Conservation (phyloP, 2,329 filamentous ascomycete genomes). For the Colletotrichum sidae region DNA sequence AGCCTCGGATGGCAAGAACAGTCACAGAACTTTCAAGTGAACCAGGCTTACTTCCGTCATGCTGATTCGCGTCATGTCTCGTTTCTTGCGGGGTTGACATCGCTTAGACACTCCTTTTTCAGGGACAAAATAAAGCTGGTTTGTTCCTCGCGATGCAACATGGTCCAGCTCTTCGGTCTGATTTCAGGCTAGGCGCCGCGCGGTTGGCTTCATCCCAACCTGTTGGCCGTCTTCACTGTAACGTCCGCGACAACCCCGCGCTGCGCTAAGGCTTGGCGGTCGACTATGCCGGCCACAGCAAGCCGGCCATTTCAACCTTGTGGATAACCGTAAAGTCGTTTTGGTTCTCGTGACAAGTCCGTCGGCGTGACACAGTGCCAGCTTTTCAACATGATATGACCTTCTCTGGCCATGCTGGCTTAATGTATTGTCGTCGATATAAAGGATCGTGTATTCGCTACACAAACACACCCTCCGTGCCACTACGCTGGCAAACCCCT, state of each 20-base stretch:
- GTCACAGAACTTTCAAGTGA: too few relatives aligned
- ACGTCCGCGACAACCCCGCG: background rate
- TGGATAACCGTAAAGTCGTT: background rate
- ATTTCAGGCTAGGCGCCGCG: slow-evolving; percentile 2
- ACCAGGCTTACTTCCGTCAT: too few relatives aligned
- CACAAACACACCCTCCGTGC: too few relatives aligned
- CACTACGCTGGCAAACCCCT: too few relatives aligned
- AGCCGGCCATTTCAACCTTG: background rate
- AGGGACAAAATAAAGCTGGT: background rate
- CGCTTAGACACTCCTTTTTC: too few relatives aligned
- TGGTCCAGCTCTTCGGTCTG: slow-evolving; percentile 3
- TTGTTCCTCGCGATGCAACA: slow-evolving; percentile 1
- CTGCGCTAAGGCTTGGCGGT: slow-evolving; percentile 17
- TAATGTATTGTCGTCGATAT: too few relatives aligned
- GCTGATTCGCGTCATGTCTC: too few relatives aligned
- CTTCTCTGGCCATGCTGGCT: too few relatives aligned
- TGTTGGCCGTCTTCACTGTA: background rate
- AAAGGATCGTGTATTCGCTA: too few relatives aligned
- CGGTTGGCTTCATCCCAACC: slow-evolving; percentile 6
- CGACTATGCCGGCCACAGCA: background rate
- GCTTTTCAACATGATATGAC: background rate
- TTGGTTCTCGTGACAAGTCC: slow-evolving; percentile 3
- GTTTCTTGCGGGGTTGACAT: too few relatives aligned
- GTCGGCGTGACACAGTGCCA: slow-evolving; percentile 19
- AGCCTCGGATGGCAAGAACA: too few relatives aligned